Evolutionary conservation across 768 basidiomycete genomes (phyloP), one percentile per base, ranked within the genome.

Genomic region (Leccinum pellstonianum): DNA sequence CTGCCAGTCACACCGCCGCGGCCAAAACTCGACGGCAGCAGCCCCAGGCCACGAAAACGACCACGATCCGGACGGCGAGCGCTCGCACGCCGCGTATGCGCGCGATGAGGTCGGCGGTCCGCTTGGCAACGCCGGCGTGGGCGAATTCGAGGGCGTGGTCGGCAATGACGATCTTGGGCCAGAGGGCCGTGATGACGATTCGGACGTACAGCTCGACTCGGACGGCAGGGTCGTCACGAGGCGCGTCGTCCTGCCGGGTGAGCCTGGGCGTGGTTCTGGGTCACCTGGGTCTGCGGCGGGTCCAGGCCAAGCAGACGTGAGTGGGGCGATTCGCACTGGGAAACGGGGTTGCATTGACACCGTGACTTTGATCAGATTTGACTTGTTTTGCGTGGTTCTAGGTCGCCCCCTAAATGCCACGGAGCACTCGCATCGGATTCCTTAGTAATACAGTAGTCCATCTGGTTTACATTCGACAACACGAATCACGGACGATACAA

Each of bases 141-240:
- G 71, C 21, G 73, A 74, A 17, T 68, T 73, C 10, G 73, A 74
- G 25, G 71, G 69, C 0, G 58, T 74, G 1, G 66, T 71, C 4
- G 72, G 73, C 6, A 66, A 62, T 4, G 68, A 66, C 29, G 73
- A 74, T 54, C 65, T 69, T 15, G 73, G 72, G 5, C 64, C 65
- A 11, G 73, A 74, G 37, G 12, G 15, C 15, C 41, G 17, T n/a
- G 41, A 41, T 41, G 41, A 41, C 41, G 41, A 41, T 0, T 9
- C 25, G 9, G 51, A 61, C 8, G 41, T 25, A 0, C 66, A 67
- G 5, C 55, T 66, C 56, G 73, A 72, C 17, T 19, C 70, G 0
- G 38, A 72, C 4, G 72, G 72, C 10, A 65, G 68, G 9, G 60
- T 66, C 17, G 57, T 73, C 10, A 54, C 56, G 38, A 62, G 72